phyloP scores from a whole-genome alignment of 495 filamentous ascomycete species.

The Penicillium riverlandense region DNA sequence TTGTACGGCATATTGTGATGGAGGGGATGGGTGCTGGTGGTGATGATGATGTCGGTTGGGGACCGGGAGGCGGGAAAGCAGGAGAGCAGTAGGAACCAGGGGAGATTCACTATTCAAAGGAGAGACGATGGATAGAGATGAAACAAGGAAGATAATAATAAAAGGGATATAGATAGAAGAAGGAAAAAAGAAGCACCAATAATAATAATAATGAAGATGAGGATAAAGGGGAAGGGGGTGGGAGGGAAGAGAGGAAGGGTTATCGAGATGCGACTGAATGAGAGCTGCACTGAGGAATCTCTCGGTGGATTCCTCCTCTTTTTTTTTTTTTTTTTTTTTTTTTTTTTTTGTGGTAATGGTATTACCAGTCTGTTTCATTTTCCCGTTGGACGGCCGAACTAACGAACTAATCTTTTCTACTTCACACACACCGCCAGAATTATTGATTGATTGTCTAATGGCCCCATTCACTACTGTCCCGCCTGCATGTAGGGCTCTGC shows the following conservation, averaged over 20 bases:
- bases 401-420: too few species aligned
- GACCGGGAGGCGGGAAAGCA: not conserved
- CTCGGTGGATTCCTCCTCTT: constrained; percentile 8
- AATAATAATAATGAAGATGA: constrained; percentile 7
- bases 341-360: not conserved
- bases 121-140: too few species aligned
- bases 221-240: constrained; percentile 4
- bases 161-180: constrained; percentile 14
- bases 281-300: constrained; percentile 23
- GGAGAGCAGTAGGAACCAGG: constrained; percentile 10
- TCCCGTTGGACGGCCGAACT: not conserved
- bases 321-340: constrained; percentile 18
- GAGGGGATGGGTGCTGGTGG: constrained; percentile 5
- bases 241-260: constrained; percentile 6
- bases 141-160: constrained; percentile 17
- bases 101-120: not conserved
- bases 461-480: too few species aligned
- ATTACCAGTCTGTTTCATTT: constrained; percentile 2
- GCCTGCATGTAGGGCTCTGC: too few species aligned
- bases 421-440: too few species aligned
- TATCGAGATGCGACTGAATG: constrained; percentile 17
- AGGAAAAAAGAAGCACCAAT: constrained; percentile 13
- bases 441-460: too few species aligned
- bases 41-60: not conserved
- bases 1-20: constrained; percentile 79